phyloP scores from a whole-genome alignment of 169 alveolate species.

The Theileria annulata region DNA sequence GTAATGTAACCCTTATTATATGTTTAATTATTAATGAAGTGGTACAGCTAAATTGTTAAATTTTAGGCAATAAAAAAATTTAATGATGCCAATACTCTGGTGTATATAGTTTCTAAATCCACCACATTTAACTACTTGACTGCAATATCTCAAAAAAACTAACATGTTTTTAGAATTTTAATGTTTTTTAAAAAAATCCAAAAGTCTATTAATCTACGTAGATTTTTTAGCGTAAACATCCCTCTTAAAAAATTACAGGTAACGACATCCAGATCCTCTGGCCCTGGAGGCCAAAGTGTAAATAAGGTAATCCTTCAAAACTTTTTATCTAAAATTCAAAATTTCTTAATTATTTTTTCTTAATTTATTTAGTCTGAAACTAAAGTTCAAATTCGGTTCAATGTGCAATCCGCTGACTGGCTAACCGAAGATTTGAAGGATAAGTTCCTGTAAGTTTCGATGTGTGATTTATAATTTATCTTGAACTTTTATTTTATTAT shows the following conservation, averaged over 20 bases:
- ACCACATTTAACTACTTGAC: background rate
- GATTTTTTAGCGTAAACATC: slow-evolving; percentile 20
- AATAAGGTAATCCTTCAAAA: slow-evolving; percentile 63
- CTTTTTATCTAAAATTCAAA: background rate
- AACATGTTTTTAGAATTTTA: background rate
- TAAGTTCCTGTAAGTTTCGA: slow-evolving; percentile 63
- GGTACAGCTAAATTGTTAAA: background rate
- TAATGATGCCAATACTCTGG: background rate
- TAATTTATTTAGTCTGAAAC: slow-evolving; percentile 71
- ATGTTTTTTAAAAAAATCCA: slow-evolving; percentile 15
- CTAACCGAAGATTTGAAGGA: slow-evolving; percentile 62
- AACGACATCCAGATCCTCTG: slow-evolving; percentile 71
- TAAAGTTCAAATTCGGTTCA: slow-evolving; percentile 76
- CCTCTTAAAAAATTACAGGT: slow-evolving; percentile 46
- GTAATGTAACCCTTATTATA: background rate
- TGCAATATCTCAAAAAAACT: background rate
- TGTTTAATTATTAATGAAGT: background rate
- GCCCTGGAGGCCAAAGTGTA: slow-evolving; percentile 82
- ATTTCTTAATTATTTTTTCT: background rate
- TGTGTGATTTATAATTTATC: background rate
- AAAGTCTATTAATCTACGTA: background rate
- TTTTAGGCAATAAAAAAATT: background rate
- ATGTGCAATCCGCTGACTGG: slow-evolving; percentile 72
- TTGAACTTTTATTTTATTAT: background rate
- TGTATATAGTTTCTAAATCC: background rate